These are phyloP conservation scores for Populus pruinosa DNA, from an alignment of 345 rosid genomes.

Conservation along the genomic window DNA sequence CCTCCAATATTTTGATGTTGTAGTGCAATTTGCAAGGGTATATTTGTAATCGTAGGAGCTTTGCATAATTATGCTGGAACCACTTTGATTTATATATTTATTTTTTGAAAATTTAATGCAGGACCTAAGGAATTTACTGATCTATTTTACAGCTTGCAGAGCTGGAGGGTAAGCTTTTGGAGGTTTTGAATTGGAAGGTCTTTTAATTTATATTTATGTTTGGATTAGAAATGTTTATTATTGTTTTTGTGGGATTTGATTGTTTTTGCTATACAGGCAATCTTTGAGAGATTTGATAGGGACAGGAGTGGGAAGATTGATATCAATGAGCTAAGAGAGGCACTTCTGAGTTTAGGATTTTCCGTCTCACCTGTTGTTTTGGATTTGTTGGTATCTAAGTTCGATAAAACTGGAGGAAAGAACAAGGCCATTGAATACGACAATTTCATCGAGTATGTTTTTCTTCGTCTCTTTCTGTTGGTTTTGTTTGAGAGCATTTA, in stretches of 20 bases:
- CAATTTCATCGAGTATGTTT: slow-evolving; percentile 84
- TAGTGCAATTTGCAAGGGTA: background rate
- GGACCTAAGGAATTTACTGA: slow-evolving; percentile 83
- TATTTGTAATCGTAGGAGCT: background rate
- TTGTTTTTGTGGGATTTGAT: background rate
- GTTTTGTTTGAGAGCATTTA: background rate
- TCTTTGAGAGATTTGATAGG: slow-evolving; percentile 77
- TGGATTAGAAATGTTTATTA: too few relatives aligned
- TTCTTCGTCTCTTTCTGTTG: background rate
- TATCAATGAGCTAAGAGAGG: slow-evolving; percentile 71
- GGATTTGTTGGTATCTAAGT: slow-evolving; percentile 78
- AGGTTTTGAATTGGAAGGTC: background rate
- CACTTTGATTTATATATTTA: background rate
- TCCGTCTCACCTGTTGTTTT: slow-evolving; percentile 60
- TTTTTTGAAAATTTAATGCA: slow-evolving; percentile 20
- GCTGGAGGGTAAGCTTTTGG: slow-evolving; percentile 68
- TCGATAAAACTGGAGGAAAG: slow-evolving; percentile 75
- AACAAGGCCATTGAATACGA: slow-evolving; percentile 79
- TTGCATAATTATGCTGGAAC: background rate
- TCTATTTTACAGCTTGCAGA: slow-evolving; percentile 91
- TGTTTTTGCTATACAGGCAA: slow-evolving; percentile 37
- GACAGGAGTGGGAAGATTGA: slow-evolving; percentile 92
- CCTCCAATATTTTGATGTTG: background rate
- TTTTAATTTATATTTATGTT: background rate
- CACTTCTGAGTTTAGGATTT: slow-evolving; percentile 73